Base-by-base conservation (phyloP, 176 grass and related monocot species). In the Puccinellia tenuiflora region DNA sequence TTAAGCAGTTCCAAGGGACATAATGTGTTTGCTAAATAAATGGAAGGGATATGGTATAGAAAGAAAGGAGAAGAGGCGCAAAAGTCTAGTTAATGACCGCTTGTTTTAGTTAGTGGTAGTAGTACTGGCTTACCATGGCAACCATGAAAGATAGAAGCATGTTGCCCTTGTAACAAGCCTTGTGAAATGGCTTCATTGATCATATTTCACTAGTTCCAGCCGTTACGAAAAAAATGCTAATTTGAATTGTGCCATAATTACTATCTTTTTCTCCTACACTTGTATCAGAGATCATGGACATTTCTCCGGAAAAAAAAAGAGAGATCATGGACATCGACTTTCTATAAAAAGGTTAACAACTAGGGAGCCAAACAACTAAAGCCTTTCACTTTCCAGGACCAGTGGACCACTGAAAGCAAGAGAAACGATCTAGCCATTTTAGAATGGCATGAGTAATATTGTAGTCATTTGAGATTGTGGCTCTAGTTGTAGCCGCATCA, bases 401-500 rank as follows among this genome's bases (percentile, higher is more conserved):
- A 50, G 45, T 77, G 74, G 30, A 87, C 17, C 52, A 39, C 17
- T 62, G 71, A 74, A 47, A 83, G 26, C 29, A 60, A 60, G 0
- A 21, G 3, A 63, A 43, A 51, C 43, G 54, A 39, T 83, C 25
- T 72, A 20, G 15, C 38, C 31, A 83, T 72, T 31, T 68, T 30
- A 69, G 57, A 68, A 50, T 60, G 40, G 13, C 22, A 61, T 20
- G 71, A 74, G 33, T n/a, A 62, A 77, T 85, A 85, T 81, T 81
- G 70, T 77, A 81, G 52, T n/a, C 24, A 53, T 81, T 83, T 77
- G 42, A 77, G 83, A 26, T 45, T 71, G 78, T 71, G 83, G 71
- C 52, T 71, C 46, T 76, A 81, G 77, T 61, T 81, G 51, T 26
- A 59, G 78, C 78, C 82, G 31, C 87, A 77, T 81, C 82, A 70